Conservation (phyloP, 2,329 filamentous ascomycete species). For the Teratosphaeria pseudoeucalypti region DNA sequence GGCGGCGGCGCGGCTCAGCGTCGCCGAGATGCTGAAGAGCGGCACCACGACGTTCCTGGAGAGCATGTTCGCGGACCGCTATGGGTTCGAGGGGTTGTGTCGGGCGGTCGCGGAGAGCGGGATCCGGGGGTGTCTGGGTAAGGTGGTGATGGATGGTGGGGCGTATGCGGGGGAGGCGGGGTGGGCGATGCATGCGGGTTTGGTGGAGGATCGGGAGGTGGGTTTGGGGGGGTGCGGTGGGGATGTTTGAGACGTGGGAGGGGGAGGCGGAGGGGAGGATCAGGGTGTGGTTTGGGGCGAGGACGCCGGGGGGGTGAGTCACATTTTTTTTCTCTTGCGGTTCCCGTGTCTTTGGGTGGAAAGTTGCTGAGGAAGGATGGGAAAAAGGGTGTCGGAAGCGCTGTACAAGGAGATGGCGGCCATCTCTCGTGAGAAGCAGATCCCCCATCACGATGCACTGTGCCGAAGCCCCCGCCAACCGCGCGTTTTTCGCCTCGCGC, state of each 20-base stretch:
- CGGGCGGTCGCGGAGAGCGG: conserved; percentile 35
- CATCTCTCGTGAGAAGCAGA: conserved; percentile 21
- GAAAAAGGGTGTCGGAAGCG: conserved; percentile 21
- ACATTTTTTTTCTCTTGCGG: not conserved
- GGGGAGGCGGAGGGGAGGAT: conserved; percentile 26
- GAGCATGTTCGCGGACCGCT: conserved; percentile 41
- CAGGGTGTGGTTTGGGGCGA: conserved; percentile 29
- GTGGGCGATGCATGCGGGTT: conserved; percentile 35
- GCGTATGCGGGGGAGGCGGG: conserved; percentile 33
- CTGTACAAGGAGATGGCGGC: conserved; percentile 27
- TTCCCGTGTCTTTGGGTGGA: not conserved
- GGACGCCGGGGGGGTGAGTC: conserved; percentile 27
- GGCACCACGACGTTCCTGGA: conserved; percentile 45
- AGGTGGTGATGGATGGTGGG: conserved; percentile 36
- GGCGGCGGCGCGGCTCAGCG: conserved; percentile 37
- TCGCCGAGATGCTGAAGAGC: conserved; percentile 41
- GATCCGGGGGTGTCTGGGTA: conserved; percentile 35
- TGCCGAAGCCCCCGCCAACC: conserved; percentile 26
- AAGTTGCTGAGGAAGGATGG: not conserved
- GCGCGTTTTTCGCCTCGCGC: conserved; percentile 23
- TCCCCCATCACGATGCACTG: conserved; percentile 32
- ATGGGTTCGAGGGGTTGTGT: conserved; percentile 37
- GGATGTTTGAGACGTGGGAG: conserved; percentile 28
- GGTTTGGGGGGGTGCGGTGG: conserved; percentile 24
- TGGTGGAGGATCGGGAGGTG: conserved; percentile 31